Evolutionary conservation across 306 rosid species (phyloP).

Genomic region (Lathyrus sativus): DNA sequence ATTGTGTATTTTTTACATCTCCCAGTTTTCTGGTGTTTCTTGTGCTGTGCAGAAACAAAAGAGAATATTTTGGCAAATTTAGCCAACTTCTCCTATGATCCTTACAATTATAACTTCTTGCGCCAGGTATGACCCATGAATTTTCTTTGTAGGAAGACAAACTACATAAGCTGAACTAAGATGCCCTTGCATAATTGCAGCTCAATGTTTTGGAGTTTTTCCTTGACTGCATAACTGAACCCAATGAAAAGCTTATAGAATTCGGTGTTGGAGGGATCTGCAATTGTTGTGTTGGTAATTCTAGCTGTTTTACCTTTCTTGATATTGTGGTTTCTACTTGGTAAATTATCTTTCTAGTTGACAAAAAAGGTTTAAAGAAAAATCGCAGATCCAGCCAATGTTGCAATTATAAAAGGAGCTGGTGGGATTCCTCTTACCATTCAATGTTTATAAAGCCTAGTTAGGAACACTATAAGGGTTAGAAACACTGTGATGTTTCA

Average conservation of each 20-base stretch:
- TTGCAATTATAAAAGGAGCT: conserved; percentile 52
- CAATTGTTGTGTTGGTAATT: conserved; percentile 78
- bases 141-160: conserved; percentile 16
- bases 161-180: conserved; percentile 1
- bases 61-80: conserved; percentile 75
- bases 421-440: conserved; percentile 76
- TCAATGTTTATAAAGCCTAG: conserved; percentile 88
- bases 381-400: conserved; percentile 63
- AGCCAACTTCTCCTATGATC: conserved; percentile 95
- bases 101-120: conserved; percentile 74
- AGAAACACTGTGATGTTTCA: too few relatives aligned
- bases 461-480: conserved; percentile 76
- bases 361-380: neutral
- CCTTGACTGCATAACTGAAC: conserved; percentile 82
- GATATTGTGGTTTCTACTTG: conserved; percentile 17
- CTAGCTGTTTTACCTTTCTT: conserved; percentile 14
- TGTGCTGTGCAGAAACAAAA: conserved; percentile 57
- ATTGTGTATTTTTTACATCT: neutral
- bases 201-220: conserved; percentile 89
- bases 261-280: conserved; percentile 87
- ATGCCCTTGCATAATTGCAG: conserved; percentile 41
- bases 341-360: conserved; percentile 29
- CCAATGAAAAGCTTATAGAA: conserved; percentile 89
- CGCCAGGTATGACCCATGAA: conserved; percentile 59
- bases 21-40: conserved; percentile 6